Percentiles rank a stretch among this genome's conserved stretches.
phyloP scores from a whole-genome alignment of 495 filamentous ascomycete species.

The Xylaria grammica region DNA sequence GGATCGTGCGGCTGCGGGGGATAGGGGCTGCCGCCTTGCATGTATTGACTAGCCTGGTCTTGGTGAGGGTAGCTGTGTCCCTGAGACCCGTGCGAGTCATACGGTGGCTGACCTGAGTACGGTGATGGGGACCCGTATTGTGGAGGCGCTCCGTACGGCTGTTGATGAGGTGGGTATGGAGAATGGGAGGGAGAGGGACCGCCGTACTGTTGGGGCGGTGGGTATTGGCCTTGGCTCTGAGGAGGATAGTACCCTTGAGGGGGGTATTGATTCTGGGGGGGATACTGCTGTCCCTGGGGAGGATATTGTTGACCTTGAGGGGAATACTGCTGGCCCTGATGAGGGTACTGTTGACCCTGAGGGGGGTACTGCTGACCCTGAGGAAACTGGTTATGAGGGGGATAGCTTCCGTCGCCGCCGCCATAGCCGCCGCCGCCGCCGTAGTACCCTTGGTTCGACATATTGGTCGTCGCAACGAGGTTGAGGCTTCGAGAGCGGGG shows the following conservation, averaged over 20 bases:
- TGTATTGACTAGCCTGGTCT: constrained; percentile 32
- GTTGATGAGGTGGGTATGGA: constrained; percentile 23
- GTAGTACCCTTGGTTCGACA: constrained; percentile 38
- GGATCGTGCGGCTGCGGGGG: constrained; percentile 27
- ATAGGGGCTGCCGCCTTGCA: constrained; percentile 26
- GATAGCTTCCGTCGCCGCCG: constrained; percentile 22
- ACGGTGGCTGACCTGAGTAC: constrained; percentile 31
- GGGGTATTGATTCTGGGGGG: constrained; percentile 21
- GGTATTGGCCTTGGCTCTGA: constrained; percentile 27
- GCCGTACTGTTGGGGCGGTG: constrained; percentile 30
- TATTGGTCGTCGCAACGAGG: constrained; percentile 10
- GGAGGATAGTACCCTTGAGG: constrained; percentile 15
- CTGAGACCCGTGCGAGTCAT: constrained; percentile 28
- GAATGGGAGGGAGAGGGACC: constrained; percentile 29
- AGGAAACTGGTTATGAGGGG: constrained; percentile 27
- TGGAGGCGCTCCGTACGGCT: constrained; percentile 28
- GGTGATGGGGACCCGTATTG: constrained; percentile 26
- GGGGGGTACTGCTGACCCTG: constrained; percentile 30
- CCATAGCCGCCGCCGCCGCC: constrained; percentile 20
- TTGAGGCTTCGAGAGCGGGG: background rate
- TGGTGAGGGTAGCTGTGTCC: constrained; percentile 32
- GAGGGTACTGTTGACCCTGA: constrained; percentile 26
- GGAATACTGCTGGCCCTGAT: constrained; percentile 29
- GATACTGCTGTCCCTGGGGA: constrained; percentile 26
- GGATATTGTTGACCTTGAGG: constrained; percentile 29